phyloP scores from a whole-genome alignment of 306 rosid genomes.

The Dryas drummondii region DNA sequence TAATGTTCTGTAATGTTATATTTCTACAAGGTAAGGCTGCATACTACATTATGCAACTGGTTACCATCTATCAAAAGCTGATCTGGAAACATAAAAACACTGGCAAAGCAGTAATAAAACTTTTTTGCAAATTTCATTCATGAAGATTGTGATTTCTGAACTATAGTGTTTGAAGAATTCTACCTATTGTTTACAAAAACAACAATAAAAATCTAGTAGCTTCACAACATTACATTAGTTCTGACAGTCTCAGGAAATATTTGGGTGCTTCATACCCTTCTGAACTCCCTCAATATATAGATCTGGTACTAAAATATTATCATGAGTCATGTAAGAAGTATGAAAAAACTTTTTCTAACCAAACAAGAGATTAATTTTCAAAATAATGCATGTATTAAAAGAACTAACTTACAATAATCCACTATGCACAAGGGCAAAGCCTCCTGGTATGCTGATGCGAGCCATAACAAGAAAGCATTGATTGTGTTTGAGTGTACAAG shows the following conservation, averaged over 20 bases:
- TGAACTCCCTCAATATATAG: neutral
- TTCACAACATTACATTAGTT: neutral
- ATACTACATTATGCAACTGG: neutral
- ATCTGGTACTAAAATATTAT: neutral
- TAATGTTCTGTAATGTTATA: neutral
- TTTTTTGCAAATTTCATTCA: neutral
- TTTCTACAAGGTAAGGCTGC: neutral
- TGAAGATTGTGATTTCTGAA: neutral
- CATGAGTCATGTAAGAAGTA: neutral
- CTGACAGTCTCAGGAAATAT: too few relatives aligned
- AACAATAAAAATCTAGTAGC: neutral
- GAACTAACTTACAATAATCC: conserved; percentile 39
- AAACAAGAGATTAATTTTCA: neutral
- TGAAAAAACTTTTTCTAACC: neutral
- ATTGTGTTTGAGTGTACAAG: conserved; percentile 56
- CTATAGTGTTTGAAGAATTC: neutral
- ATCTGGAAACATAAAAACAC: neutral
- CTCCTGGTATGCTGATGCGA: conserved; percentile 76
- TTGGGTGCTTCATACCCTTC: neutral
- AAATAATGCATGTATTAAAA: conserved; percentile 5
- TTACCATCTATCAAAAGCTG: neutral
- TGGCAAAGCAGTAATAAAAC: neutral
- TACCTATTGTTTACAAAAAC: neutral
- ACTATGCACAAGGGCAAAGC: conserved; percentile 93
- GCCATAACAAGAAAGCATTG: conserved; percentile 87